phyloP scores from a whole-genome alignment of 2,329 filamentous ascomycete species.

The Pseudogymnoascus sp. region DNA sequence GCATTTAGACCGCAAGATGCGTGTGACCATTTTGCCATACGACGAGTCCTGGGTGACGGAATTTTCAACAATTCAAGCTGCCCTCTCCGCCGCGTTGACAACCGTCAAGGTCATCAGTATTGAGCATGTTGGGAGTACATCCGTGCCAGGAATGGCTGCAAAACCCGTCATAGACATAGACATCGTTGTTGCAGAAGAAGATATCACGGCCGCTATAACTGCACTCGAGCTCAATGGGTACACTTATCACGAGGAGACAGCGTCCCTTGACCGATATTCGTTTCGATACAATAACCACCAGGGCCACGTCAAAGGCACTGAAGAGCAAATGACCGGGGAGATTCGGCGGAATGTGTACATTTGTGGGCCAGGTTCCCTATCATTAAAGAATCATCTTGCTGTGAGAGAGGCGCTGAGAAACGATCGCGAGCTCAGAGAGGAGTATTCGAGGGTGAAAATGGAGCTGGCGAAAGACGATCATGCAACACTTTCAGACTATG shows the following conservation, averaged over 20 bases:
- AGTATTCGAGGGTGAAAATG: constrained; percentile 20
- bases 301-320: not conserved
- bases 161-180: constrained; percentile 50
- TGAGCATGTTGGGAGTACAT: constrained; percentile 45
- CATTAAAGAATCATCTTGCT: constrained; percentile 33
- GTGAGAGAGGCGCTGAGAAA: constrained; percentile 31
- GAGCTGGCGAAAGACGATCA: constrained; percentile 14
- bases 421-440: constrained; percentile 28
- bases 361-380: constrained; percentile 29
- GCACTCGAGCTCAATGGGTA: constrained; percentile 31
- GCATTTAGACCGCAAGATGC: constrained; percentile 11
- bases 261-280: constrained; percentile 31
- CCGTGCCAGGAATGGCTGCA: constrained; percentile 42
- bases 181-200: constrained; percentile 33
- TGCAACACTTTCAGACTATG: constrained; percentile 16
- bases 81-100: constrained; percentile 12
- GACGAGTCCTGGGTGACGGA: constrained; percentile 15
- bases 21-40: constrained; percentile 16
- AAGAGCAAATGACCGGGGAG: not conserved
- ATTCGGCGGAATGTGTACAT: constrained; percentile 33
- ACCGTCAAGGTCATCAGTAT: constrained; percentile 26
- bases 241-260: constrained; percentile 31
- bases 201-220: constrained; percentile 25
- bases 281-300: constrained; percentile 26
- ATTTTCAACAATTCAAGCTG: constrained; percentile 13